A percentile compares a stretch with the other conserved stretches of the same genome.
Evolutionary conservation across 192 early-diverging fungal species (phyloP).

Genomic region (Coemansia sp.): DNA sequence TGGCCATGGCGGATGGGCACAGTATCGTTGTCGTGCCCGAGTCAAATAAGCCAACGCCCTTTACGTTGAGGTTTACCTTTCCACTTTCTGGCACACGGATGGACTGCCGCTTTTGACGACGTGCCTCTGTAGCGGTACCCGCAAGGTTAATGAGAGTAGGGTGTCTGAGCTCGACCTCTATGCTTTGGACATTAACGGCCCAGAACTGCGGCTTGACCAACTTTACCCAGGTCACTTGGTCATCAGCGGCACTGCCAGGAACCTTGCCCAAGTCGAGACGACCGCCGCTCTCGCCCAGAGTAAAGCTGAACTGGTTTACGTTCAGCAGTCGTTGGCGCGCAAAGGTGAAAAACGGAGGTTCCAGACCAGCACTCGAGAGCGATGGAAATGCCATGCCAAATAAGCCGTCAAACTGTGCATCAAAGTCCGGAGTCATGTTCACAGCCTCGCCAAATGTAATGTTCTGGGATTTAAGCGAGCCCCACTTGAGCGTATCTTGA

Average conservation of each 20-base stretch:
- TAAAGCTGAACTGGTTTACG: constrained; percentile 54
- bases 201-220: constrained; percentile 47
- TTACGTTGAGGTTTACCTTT: constrained; percentile 11
- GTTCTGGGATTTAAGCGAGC: constrained; percentile 30
- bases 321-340: constrained; percentile 29
- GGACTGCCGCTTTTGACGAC: neutral
- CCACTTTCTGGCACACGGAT: constrained; percentile 5
- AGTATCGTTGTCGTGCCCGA: constrained; percentile 53
- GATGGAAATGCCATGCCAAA: constrained; percentile 53
- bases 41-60: constrained; percentile 37
- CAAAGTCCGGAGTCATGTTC: constrained; percentile 49
- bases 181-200: constrained; percentile 34
- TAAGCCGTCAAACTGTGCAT: constrained; percentile 49
- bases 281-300: constrained; percentile 35
- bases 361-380: constrained; percentile 39
- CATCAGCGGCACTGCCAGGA: neutral
- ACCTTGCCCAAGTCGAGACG: constrained; percentile 40
- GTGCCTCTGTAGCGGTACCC: neutral
- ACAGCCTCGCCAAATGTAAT: constrained; percentile 48
- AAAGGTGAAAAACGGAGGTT: constrained; percentile 45
- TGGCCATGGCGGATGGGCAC: constrained; percentile 34
- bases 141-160: constrained; percentile 1
- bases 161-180: constrained; percentile 14
- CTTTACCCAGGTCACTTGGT: constrained; percentile 29
- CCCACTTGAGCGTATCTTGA: constrained; percentile 41